Base-by-base conservation (phyloP, 805 yeast genomes). In the Clavispora fructus region DNA sequence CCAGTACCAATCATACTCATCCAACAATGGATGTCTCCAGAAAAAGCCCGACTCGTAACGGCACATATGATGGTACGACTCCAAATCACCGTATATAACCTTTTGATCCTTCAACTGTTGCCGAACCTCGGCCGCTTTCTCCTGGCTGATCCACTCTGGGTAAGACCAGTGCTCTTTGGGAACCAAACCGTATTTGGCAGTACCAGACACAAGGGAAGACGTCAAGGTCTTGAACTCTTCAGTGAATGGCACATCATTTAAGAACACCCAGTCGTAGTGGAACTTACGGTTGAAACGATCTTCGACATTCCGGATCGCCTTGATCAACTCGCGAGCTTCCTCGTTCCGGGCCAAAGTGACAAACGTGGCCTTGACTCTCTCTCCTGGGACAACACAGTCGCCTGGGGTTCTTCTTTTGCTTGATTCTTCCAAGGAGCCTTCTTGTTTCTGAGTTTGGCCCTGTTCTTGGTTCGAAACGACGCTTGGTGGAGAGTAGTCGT, bases 41-140 rank as follows among this genome's bases (percentile, higher is more conserved):
- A 61, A 54, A 25, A 57, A 56, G 2, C 63, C 63, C 0, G 55
- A 40, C 42, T 52, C 49, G 45, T 55, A 58, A 10, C 64, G 45
- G 32, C 62, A 53, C 50, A 59, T 51, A 43, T 54, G 61, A 14
- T 59, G 47, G 41, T 52, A 54, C 14, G 51, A 49, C 35, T 48
- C 52, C 8, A 51, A 44, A 26, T 52, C 54, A 25, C 57, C 56
- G 27, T 73, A 71, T 46, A 67, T 66, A 54, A 74, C 59, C 9
- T 50, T 45, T 25, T 42, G 50, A 17, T 61, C 50, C 6, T 53
- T 51, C 59, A 69, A 50, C 28, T 56, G 50, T 6, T 51, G 47
- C 53, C 67, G 51, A 12, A 58, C 51, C 14, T 51, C 46, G 9
- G 58, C 54, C 41, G 77, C 74, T 39, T 52, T 53, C 13, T 52